Base-by-base conservation (phyloP, 23 red algal genomes). In the Pyropia yezoensis region DNA sequence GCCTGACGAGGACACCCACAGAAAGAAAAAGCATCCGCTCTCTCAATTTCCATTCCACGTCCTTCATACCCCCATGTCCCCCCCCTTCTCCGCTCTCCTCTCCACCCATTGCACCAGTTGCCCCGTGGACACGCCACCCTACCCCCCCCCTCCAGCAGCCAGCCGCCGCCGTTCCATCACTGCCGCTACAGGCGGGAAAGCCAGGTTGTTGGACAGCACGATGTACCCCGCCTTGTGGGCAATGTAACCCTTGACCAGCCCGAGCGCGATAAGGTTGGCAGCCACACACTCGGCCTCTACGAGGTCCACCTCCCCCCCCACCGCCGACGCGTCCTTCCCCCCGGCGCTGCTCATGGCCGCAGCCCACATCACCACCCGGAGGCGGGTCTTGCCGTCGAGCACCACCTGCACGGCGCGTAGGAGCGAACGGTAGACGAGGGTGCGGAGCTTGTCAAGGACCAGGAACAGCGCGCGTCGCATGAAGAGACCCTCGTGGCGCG, bases 251-350 rank as follows among this genome's bases (percentile, higher is more conserved):
- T 88, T 88, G 61, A 96, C 73, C 33, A 71, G 82, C 1, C 80
- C 80, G 23, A 62, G 64, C 63, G 67, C 89, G 49, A 96, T 89
- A 25, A 96, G 29, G 61, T 96, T 96, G 0, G 92, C 92, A 1
- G 89, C 50, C 32, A 87, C 61, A 73, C 92, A 96, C 39, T 96
- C 92, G 12, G 89, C 65, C 27, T 96, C 92, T 53, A 90, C 92
- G 17, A 62, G 27, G 9, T 72, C 84, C 69, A 89, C 68, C 47
- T 87, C 72, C 3, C 6, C 33, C 14, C 33, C 29, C 39, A 1
- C 39, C 39, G 39, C 39, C 3, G 6, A 6, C 39, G 0, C 39
- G 6, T 13, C 39, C 39, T 0, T 9, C 11, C 24, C 29, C 21
- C 30, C 69, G 33, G 68, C 65, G 18, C 33, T 34, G 54, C 72